phyloP scores from a whole-genome alignment of 306 rosid genomes.

The Neltuma alba region DNA sequence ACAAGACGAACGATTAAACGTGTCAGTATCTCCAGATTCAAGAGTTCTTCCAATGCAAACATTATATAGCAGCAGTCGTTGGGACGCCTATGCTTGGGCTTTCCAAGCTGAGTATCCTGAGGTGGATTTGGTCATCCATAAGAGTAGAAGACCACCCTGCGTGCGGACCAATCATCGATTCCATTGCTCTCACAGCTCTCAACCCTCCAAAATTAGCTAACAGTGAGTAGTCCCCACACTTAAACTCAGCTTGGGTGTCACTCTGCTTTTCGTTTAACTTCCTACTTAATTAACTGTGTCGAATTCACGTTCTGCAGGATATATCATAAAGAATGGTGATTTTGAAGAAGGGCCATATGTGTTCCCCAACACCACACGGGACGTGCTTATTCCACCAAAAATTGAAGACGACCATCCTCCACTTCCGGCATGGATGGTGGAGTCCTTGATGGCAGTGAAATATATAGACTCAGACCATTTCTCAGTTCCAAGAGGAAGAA shows the following conservation, averaged over 20 bases:
- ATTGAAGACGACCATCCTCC: conserved; percentile 79
- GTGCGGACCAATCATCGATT: conserved; percentile 80
- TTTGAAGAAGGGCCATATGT: conserved; percentile 68
- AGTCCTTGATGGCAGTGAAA: conserved; percentile 72
- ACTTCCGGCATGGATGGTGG: conserved; percentile 76
- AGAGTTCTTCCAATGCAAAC: conserved; percentile 79
- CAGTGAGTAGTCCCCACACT: conserved; percentile 46
- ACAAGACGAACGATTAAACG: conserved; percentile 67
- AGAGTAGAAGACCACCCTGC: conserved; percentile 71
- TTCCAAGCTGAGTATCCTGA: conserved; percentile 50
- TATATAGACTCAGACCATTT: conserved; percentile 70
- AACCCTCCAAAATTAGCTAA: conserved; percentile 56
- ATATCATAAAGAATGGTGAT: conserved; percentile 56
- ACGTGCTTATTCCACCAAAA: conserved; percentile 71
- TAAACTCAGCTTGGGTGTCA: no score
- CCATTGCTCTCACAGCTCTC: conserved; percentile 55
- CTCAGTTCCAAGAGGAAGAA: conserved; percentile 59
- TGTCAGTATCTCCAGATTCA: conserved; percentile 69
- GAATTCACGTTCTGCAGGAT: conserved; percentile 33
- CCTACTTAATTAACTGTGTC: no score
- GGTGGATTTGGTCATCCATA: conserved; percentile 55
- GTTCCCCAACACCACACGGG: conserved; percentile 63
- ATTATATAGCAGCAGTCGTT: conserved; percentile 69
- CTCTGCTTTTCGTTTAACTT: no score
- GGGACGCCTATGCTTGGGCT: conserved; percentile 87